Percentiles rank a stretch among this genome's conserved stretches.
These are phyloP conservation scores for Gnaphalium uliginosum DNA, from an alignment of 129 eudicot species.

Conservation along the genomic window DNA sequence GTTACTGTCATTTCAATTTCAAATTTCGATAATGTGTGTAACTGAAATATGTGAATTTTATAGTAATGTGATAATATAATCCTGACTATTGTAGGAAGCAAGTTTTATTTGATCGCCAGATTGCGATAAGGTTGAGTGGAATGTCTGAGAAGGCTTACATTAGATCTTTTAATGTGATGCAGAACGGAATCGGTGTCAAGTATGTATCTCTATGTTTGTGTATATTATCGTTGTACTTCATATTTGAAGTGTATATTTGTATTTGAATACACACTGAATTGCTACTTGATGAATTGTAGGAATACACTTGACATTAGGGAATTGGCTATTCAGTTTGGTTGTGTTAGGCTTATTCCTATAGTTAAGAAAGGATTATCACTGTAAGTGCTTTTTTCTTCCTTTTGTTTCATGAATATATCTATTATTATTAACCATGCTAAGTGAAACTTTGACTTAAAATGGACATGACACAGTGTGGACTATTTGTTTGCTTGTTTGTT, in stretches of 20 bases:
- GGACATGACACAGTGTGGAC: not conserved
- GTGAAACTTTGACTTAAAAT: not conserved
- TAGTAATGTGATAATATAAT: constrained; percentile 2
- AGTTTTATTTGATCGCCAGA: constrained; percentile 67
- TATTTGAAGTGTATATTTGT: not conserved
- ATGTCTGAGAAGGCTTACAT: constrained; percentile 90
- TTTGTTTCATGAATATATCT: not conserved
- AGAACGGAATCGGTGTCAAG: constrained; percentile 82
- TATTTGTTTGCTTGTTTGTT: not conserved
- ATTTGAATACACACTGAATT: constrained; percentile 13
- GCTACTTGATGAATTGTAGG: constrained; percentile 36
- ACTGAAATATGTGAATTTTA: not conserved
- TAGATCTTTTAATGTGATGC: constrained; percentile 82
- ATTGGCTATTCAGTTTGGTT: constrained; percentile 91
- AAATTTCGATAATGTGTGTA: too few species aligned
- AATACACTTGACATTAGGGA: constrained; percentile 79
- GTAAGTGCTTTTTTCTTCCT: constrained; percentile 39
- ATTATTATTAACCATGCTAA: not conserved
- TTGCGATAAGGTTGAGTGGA: constrained; percentile 78
- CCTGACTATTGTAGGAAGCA: constrained; percentile 50
- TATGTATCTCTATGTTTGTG: constrained; percentile 30
- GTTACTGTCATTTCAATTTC: too few species aligned
- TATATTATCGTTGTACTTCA: not conserved
- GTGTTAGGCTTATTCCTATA: constrained; percentile 82
- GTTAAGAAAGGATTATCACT: constrained; percentile 66